Conservation (phyloP, 495 filamentous ascomycete species). For the Xylaria sp. region DNA sequence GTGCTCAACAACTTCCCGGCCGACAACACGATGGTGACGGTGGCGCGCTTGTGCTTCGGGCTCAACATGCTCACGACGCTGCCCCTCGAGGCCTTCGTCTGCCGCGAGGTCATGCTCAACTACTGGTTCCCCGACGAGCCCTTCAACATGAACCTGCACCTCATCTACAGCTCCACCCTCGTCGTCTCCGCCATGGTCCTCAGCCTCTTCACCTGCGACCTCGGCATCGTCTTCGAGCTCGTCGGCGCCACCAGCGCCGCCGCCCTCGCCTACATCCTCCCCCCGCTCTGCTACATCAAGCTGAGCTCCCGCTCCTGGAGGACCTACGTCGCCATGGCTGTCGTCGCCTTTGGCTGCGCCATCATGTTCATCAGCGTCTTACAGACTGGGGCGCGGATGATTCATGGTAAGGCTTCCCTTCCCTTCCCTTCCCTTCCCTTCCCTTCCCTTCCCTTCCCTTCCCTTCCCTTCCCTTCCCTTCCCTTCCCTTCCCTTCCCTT, state of each 20-base stretch:
- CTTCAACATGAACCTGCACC: conserved; percentile 81
- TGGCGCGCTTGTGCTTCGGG: conserved; percentile 93
- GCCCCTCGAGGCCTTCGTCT: conserved; percentile 95
- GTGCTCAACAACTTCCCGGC: conserved; percentile 96
- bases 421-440: too few relatives aligned
- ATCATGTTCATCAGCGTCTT: conserved; percentile 87
- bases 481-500: too few relatives aligned
- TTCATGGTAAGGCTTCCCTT: conserved; percentile 45
- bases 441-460: too few relatives aligned
- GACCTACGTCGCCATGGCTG: conserved; percentile 69
- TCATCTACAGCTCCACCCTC: conserved; percentile 81
- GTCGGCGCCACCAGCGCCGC: conserved; percentile 95
- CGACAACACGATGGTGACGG: conserved; percentile 89
- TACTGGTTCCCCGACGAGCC: conserved; percentile 86
- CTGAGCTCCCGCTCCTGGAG: conserved; percentile 81
- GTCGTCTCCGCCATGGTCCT: conserved; percentile 81
- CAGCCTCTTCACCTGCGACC: conserved; percentile 84
- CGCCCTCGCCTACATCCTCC: conserved; percentile 92
- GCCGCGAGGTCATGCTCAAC: conserved; percentile 92
- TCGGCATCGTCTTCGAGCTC: conserved; percentile 92
- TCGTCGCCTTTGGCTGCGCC: conserved; percentile 76
- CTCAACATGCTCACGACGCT: conserved; percentile 98
- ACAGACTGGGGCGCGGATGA: conserved; percentile 74
- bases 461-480: too few relatives aligned
- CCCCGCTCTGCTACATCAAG: conserved; percentile 93